Evolutionary conservation across 257 asterid genomes (phyloP), one percentile per base, ranked within the genome.

Genomic region (Agastache rugosa): DNA sequence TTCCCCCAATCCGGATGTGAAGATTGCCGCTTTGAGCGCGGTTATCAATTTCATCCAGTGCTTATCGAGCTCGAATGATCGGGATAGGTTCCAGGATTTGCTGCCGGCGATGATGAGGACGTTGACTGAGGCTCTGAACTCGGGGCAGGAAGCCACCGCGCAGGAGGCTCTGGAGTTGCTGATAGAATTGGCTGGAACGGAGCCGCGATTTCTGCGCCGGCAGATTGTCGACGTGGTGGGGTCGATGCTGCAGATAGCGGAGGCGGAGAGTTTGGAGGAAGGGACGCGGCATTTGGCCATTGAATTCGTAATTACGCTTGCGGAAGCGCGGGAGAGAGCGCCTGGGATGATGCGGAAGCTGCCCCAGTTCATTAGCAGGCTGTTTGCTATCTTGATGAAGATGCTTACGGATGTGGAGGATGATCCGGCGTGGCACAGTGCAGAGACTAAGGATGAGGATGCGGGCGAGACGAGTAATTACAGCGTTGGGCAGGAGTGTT

Each of bases 301-400:
- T 67, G 99, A 92, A 72, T 95, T 95, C 55, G 98, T 95, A 19
- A 88, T 95, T 50, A 95, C 99, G 6, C 71, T 95, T 67, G 96
- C 99, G 0, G 99, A 95, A 79, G 98, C 98, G 0, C 86, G 99
- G 75, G 99, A 95, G 72, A 84, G 98, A 75, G 97, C 99, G 1
- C 99, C 99, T 0, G 99, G 99, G 81, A 92, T 95, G 99, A 89
- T 95, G 99, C 91, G 99, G 82, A 95, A 95, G 84, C 61, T 95
- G 86, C 98, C 99, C 0, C 99, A 92, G 75, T 95, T 92, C 70
- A 88, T 95, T 63, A 89, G 87, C 80, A 80, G 95, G 80, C 75
- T 95, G 27, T 95, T 95, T 76, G 83, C 96, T 0, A 92, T 81
- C 70, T 76, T 95, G 77, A 89, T 95, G 99, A 89, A 75, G 75